Base-by-base conservation (phyloP, 495 filamentous ascomycete species). In the Xylaria scruposa region DNA sequence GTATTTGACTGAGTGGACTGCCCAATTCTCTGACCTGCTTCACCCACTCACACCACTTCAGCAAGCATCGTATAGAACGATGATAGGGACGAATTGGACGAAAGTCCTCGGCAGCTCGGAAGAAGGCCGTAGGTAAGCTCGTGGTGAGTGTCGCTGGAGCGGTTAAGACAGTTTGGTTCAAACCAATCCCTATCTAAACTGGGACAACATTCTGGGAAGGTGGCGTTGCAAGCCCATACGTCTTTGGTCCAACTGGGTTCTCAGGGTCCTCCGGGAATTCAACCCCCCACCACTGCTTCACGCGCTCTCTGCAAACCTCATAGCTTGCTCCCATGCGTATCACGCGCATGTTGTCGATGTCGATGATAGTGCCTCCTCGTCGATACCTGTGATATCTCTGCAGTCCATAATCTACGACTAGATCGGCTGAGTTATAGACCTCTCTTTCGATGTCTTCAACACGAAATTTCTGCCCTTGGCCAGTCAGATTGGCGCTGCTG, bases 281-380 rank as follows among this genome's bases (percentile, higher is more conserved):
- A 21, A 70, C 21, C 6, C 68, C 68, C 68, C 68, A 78, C 46
- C 65, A 78, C 24, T 72, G 71, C 24, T 4, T 21, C 58, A 79
- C 21, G 1, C 72, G 42, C 24, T 76, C 76, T 4, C 77, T 58
- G 40, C 78, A 67, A 4, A 79, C 21, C 54, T 80, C 78, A 56
- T 80, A 80, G n/a, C 42, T 53, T 0, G 75, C 51, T 40, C 79
- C 79, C 63, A 73, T 77, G 3, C 79, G 71, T 26, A 81, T 26
- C 36, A 79, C 67, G 40, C 68, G 62, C 79, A 77, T 76, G 13
- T 77, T 65, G 1, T 72, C 77, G 6, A 73, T 46, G 58, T 81
- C 79, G 3, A 79, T 51, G n/a, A 61, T 73, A 4, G 73, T 63
- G 1, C 53, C 44, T 17, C 54, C 72, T 5, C 79, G 47, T 10